Base-by-base conservation (phyloP, 352 stramenopile genomes). In the Phytopythium ostracodes region DNA sequence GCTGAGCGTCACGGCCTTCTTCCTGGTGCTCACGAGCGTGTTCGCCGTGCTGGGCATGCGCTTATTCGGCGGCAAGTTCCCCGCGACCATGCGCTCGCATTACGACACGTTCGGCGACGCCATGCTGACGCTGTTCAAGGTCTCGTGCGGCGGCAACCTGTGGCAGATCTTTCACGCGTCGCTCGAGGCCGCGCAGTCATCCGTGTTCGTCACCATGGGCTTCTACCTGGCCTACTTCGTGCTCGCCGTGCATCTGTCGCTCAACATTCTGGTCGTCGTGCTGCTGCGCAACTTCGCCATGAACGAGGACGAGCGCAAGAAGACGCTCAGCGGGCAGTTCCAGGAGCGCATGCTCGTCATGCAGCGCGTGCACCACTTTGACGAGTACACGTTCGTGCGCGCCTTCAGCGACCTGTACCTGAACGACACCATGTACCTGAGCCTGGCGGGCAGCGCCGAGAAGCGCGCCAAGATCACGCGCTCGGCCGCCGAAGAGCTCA, bases 261-360 rank as follows among this genome's bases (percentile, higher is more conserved):
- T 94, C 1, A 95, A 95, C 68, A 89, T 94, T 58, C 91, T 96
- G 76, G 71, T 94, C 22, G 86, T 96, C 5, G 83, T 95, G 31
- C 63, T 96, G 25, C 71, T 95, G 17, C 74, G 79, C 18, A 90
- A 92, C 58, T 96, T 96, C 29, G 84, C 79, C 4, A 87, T 95
- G 81, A 94, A 92, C 62, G 83, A 89, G 47, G 86, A 96, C 43
- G 86, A 92, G 60, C 73, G 88, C 14, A 76, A 81, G 51, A 85
- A 80, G 60, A 91, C 73, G 0, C 59, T 94, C 15, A 86, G 77
- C 56, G 75, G 83, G 42, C 62, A 89, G 8, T 94, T 94, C 43
- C 81, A 91, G 67, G 76, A 93, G 25, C 78, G 82, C 2, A 85
- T 94, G 81, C 77, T 91, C 27, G 77, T 75, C 17, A 90, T 92